These are phyloP conservation scores for Lactarius evosmus DNA, from an alignment of 768 basidiomycete species.

Conservation along the genomic window DNA sequence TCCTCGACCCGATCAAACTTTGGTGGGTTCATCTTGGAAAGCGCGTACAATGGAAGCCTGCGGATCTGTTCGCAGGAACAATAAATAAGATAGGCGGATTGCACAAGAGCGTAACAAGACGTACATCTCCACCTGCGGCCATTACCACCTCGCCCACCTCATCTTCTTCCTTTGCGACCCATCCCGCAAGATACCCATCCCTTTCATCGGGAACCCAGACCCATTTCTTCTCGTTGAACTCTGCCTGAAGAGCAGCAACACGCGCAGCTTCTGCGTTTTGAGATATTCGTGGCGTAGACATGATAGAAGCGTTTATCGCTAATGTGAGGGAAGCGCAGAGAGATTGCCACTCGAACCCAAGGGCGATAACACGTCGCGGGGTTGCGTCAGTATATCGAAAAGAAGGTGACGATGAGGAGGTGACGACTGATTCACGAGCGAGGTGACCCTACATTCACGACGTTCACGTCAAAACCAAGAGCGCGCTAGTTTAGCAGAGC, in stretches of 20 bases:
- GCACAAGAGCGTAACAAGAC: conserved; percentile 26
- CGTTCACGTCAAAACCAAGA: background rate
- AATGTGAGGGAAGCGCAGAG: conserved; percentile 2
- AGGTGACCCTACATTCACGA: conserved; percentile 17
- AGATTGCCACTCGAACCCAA: background rate
- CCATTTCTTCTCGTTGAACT: conserved; percentile 98
- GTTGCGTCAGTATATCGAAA: conserved; percentile 5
- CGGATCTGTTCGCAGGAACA: conserved; percentile 46
- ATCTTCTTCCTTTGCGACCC: conserved; percentile 85
- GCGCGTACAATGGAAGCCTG: conserved; percentile 68
- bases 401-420: background rate
- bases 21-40: conserved; percentile 97
- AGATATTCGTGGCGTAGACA: conserved; percentile 40
- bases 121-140: conserved; percentile 79
- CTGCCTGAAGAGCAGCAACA: conserved; percentile 86
- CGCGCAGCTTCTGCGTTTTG: conserved; percentile 65
- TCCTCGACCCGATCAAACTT: conserved; percentile 98
- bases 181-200: conserved; percentile 92
- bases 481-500: conserved; percentile 13
- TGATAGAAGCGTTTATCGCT: conserved; percentile 18
- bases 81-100: conserved; percentile 33
- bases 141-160: conserved; percentile 82
- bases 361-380: conserved; percentile 1
- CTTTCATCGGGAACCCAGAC: conserved; percentile 94
- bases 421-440: background rate